Conservation (phyloP, 495 filamentous ascomycete species). For the Neurospora sp. region DNA sequence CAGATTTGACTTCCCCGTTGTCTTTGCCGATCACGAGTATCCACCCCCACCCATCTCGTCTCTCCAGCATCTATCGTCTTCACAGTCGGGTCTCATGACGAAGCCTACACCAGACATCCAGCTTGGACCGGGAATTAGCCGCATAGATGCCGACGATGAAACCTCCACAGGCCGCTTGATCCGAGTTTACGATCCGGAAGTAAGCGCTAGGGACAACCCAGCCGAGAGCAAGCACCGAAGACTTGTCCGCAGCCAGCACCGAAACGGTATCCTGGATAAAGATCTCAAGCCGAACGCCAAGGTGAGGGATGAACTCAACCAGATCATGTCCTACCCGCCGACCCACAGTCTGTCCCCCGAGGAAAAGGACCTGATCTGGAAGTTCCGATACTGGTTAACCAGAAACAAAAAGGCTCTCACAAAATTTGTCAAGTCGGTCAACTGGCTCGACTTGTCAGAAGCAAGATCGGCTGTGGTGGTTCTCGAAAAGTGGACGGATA, state of each 20-base stretch:
- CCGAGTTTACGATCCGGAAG: constrained; percentile 87
- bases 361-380: constrained; percentile 94
- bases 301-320: constrained; percentile 84
- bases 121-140: constrained; percentile 72
- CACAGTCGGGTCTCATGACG: constrained; percentile 54
- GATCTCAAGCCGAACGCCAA: constrained; percentile 96
- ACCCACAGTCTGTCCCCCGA: constrained; percentile 77
- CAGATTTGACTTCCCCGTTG: constrained; percentile 89
- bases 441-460: constrained; percentile 84
- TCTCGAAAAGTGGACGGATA: constrained; percentile 88
- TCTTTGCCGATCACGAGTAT: constrained; percentile 92
- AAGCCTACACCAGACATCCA: constrained; percentile 76
- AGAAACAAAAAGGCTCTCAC: constrained; percentile 89
- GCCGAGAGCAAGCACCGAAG: constrained; percentile 91
- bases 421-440: constrained; percentile 95
- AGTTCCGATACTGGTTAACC: constrained; percentile 87
- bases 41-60: constrained; percentile 69
- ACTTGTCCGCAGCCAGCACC: constrained; percentile 74
- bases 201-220: constrained; percentile 79
- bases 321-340: constrained; percentile 84
- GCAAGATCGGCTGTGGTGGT: constrained; percentile 81
- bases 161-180: constrained; percentile 52
- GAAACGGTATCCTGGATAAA: constrained; percentile 85
- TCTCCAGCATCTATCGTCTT: constrained; percentile 49
- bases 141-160: constrained; percentile 42